These are phyloP conservation scores for Elsinoe arachidis DNA, from an alignment of 2,329 filamentous ascomycete genomes.

Conservation along the genomic window DNA sequence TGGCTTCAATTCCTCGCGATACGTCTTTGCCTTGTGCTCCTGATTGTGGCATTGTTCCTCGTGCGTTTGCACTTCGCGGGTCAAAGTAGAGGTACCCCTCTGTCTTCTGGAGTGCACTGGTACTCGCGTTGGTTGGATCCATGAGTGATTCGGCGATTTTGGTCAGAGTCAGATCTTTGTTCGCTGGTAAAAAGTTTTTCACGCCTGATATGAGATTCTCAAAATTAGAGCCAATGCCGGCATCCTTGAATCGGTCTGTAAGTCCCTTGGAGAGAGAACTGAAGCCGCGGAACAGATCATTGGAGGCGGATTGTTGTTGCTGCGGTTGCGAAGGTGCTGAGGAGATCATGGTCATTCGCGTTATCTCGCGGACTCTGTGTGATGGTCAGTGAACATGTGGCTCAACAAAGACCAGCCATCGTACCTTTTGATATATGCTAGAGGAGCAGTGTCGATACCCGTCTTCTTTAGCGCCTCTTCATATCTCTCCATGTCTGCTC, in stretches of 20 bases:
- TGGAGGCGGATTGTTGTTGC: conserved; percentile 50
- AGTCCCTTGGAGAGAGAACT: conserved; percentile 84
- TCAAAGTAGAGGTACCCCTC: conserved; percentile 98
- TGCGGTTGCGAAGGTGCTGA: conserved; percentile 62
- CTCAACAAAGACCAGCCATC: conserved; percentile 22
- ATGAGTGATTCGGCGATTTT: conserved; percentile 98
- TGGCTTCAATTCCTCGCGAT: conserved; percentile 60
- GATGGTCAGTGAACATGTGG: not conserved
- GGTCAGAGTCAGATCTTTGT: conserved; percentile 90
- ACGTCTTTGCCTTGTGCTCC: conserved; percentile 42
- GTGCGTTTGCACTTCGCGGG: conserved; percentile 82
- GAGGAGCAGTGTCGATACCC: conserved; percentile 65
- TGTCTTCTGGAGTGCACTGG: conserved; percentile 88
- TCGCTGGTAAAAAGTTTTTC: conserved; percentile 94
- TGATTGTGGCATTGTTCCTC: conserved; percentile 81
- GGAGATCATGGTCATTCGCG: conserved; percentile 95
- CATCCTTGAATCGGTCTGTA: conserved; percentile 89
- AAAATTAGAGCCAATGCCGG: conserved; percentile 76
- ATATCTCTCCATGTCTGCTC: conserved; percentile 75
- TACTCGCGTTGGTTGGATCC: conserved; percentile 84
- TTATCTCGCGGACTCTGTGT: conserved; percentile 74
- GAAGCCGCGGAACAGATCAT: conserved; percentile 86
- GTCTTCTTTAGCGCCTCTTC: conserved; percentile 71
- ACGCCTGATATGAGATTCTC: conserved; percentile 91
- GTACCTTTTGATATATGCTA: conserved; percentile 80